Base-by-base conservation (phyloP, 176 grass and related monocot genomes). In the Typha latifolia region DNA sequence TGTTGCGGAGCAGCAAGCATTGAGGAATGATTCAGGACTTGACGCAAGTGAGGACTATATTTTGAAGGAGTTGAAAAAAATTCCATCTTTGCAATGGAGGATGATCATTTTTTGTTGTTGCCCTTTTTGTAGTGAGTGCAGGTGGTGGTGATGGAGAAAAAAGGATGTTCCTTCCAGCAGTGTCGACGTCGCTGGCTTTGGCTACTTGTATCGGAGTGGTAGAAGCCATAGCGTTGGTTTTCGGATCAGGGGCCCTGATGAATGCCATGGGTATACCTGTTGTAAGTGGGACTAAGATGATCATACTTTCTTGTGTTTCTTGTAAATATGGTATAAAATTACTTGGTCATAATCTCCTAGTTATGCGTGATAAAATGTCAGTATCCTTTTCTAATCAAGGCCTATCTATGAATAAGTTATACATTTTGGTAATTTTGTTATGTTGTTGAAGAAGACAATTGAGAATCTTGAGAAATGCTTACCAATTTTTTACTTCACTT, bases 1-100 rank as follows among this genome's bases (percentile, higher is more conserved):
- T 75, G 92, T 91, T 77, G 92, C 92, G 31, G 92, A 91, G 72
- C 88, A 91, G 69, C 85, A 86, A 74, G 92, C 82, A n/a, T 18
- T 71, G 26, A 68, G 86, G 29, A 21, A 13, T 7, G 22, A 51
- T 69, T 2, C 34, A 70, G 53, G 16, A 59, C 18, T 16, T 59
- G 20, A 22, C 6, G 15, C 53, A 59, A 12, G 53, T 21, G 20
- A 19, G n/a, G 53, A 21, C 3, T 19, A 59, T 19, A 22, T 59
- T 9, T 59, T 59, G 18, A 43, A 43, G 37, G 37, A 43, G 9
- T 43, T 43, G 37, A 29, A 43, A 43, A 43, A 10, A 10, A 43
- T 22, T 11, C 18, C 18, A 21, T n/a, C 24, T 11, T 15, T 43
- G 32, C 24, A 26, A 12, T 31, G 12, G 63, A 67, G 48, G 22